Conservation (phyloP, 495 filamentous ascomycete species). For the Aspergillus kassunensis region DNA sequence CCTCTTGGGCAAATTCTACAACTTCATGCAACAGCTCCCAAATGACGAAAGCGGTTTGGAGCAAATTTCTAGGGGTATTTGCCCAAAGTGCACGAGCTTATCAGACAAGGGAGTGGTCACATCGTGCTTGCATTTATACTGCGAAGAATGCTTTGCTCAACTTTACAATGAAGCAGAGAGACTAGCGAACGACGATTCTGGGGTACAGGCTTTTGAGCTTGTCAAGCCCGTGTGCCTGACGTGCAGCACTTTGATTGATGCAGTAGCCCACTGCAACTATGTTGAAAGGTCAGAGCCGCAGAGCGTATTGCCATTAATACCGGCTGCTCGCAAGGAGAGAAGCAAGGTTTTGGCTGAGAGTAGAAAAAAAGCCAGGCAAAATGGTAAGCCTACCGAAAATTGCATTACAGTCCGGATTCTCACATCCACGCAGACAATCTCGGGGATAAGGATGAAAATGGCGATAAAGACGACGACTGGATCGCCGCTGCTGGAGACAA, state of each 20-base stretch:
- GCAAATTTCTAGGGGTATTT: constrained; percentile 26
- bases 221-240: constrained; percentile 18
- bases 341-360: not conserved
- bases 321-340: not conserved
- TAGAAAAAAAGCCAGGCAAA: not conserved
- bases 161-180: constrained; percentile 21
- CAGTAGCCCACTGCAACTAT: constrained; percentile 4
- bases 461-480: constrained; percentile 24
- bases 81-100: constrained; percentile 28
- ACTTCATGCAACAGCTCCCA: constrained; percentile 26
- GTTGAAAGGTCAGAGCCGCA: not conserved
- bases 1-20: constrained; percentile 20
- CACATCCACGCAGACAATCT: not conserved
- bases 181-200: too few relatives aligned
- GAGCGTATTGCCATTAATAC: not conserved
- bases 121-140: constrained; percentile 48
- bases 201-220: not conserved
- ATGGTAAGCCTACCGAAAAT: not conserved
- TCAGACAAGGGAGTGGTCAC: constrained; percentile 36
- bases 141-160: constrained; percentile 37
- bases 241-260: constrained; percentile 17
- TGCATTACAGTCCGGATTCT: not conserved
- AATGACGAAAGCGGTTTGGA: constrained; percentile 25
- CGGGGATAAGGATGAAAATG: constrained; percentile 2
- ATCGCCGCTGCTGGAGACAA: constrained; percentile 15